Base-by-base conservation (phyloP, 140 eudicot genomes). In the Cichorium intybus region DNA sequence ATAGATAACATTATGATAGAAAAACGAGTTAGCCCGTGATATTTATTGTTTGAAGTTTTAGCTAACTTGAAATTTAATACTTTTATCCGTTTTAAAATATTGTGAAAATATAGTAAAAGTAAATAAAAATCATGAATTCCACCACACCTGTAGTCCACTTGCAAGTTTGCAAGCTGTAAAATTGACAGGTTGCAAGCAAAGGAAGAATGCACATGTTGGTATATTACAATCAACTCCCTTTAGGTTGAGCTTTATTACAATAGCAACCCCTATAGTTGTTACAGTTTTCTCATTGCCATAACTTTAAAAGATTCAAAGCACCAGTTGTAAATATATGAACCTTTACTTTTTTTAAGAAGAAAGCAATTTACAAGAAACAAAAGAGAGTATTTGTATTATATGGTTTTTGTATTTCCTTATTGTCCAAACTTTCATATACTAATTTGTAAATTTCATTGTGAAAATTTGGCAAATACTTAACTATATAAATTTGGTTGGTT, bases 141-240 rank as follows among this genome's bases (percentile, higher is more conserved):
- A 56, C 66, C 57, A 37, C 35, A 39, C 21, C 33, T 50, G 43
- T 43, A 53, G 66, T 43, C 66, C 66, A 72, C 72, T 64, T 55
- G 77, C 66, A 28, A 46, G 66, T 56, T 48, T 54, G 72, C 77
- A 29, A 72, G 72, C 77, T 72, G 77, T 72, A 64, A 64, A 28
- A 63, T n/a, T 16, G 62, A 50, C 71, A 63, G 65, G 72, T 72
- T 72, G 77, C 66, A 54, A 22, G 29, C 66, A 64, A 62, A 43
- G 64, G 59, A 23, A 22, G 59, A 29, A 27, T 22, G 66, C 39
- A 52, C 23, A 54, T 53, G 18, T 58, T n/a, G 57, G 28, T 11
- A 35, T 52, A 27, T 62, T 72, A 52, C 64, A 71, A 20, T 39
- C 39, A 48, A 11, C 15, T 37, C 70, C 77, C 65, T 52, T 14